Base-by-base conservation (phyloP, 2,329 filamentous ascomycete genomes). In the Calonectria hongkongensis region DNA sequence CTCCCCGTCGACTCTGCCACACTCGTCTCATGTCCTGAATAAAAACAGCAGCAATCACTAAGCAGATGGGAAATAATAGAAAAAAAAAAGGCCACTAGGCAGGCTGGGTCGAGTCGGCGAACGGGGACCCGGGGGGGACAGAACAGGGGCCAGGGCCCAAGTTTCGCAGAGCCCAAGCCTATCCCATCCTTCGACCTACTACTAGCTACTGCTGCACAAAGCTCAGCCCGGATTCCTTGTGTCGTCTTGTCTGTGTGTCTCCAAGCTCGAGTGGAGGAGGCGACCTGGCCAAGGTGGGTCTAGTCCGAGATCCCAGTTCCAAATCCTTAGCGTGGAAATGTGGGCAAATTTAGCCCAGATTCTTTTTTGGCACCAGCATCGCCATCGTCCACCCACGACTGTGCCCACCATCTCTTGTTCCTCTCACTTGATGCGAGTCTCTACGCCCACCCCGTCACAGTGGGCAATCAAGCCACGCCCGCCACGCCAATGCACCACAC, bases 261-360 rank as follows among this genome's bases (percentile, higher is more conserved):
- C 51, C 51, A 56, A 56, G 30, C n/a, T 39, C 54, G 60, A 60
- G 66, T 68, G 65, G 65, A 54, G 65, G 63, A 63, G 41, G 41
- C 60, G 41, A 48, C 39, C 64, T 36, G 6, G 51, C 47, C 63
- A 25, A 25, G 56, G 50, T 47, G 48, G 50, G 51, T 43, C 41
- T 18, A 43, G 56, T 69, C 65, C 50, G 39, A 67, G 50, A 30
- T 58, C 51, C 36, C 30, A 33, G 30, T 33, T 33, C 30, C 18
- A 41, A 54, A 48, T 33, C 63, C 62, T 51, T 68, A 78, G 50
- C 58, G 50, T 33, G 21, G 21, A 15, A 70, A 73, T 70, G 54
- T 73, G 71, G 66, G 71, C 71, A 70, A 70, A 78, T 75, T 79
- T 78, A 74, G 68, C 74, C 77, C 77, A 71, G 48, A 63, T 71